Conservation (phyloP, 176 grass and related monocot genomes). For the Oryza glaberrima region DNA sequence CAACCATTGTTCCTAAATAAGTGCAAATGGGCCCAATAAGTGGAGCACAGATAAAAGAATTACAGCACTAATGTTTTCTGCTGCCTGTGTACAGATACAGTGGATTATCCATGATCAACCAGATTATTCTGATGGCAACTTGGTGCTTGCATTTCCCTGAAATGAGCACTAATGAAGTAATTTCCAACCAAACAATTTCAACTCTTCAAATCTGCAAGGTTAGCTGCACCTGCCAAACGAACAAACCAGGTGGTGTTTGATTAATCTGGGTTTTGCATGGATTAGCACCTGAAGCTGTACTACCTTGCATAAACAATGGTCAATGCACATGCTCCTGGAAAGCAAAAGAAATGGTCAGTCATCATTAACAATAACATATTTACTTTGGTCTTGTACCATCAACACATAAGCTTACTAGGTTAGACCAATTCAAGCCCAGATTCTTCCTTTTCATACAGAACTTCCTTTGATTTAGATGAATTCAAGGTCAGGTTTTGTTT, state of each 20-base stretch:
- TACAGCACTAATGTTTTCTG: background rate
- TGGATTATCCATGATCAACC: background rate
- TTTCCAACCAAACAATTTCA: background rate
- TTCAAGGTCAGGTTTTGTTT: background rate
- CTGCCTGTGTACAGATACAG: background rate
- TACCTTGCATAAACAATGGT: background rate
- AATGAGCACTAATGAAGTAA: background rate
- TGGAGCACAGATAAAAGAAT: background rate
- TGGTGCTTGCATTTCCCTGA: background rate
- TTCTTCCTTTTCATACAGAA: background rate
- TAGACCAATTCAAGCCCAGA: background rate
- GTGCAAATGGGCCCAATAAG: background rate
- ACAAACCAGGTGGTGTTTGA: background rate
- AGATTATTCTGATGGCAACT: background rate
- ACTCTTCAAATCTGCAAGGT: background rate
- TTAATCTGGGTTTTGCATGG: background rate
- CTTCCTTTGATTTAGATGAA: background rate
- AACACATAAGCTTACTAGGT: background rate
- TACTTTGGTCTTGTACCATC: background rate
- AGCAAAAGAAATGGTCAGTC: background rate
- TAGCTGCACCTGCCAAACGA: slow-evolving; percentile 13
- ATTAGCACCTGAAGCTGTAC: background rate
- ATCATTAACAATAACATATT: too few relatives aligned
- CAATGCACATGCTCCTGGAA: slow-evolving; percentile 12
- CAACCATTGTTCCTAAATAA: background rate